phyloP scores from a whole-genome alignment of 139 green algal genomes.

The Desmodesmus armatus region DNA sequence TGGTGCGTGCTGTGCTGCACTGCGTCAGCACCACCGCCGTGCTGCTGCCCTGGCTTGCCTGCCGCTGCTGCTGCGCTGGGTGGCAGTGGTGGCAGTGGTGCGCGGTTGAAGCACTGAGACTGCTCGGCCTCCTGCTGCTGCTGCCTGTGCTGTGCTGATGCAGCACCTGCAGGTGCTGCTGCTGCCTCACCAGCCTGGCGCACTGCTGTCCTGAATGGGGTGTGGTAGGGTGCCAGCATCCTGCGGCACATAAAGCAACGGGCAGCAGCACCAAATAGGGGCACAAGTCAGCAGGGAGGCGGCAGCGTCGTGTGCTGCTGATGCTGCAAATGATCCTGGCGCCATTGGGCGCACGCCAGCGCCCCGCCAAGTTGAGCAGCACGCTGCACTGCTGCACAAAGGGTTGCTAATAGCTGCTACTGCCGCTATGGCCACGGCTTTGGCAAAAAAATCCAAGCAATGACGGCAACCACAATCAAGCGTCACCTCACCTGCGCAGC shows the following conservation, averaged over 20 bases:
- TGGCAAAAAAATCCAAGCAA: too few relatives aligned
- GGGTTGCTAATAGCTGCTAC: too few relatives aligned
- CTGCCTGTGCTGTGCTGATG: neutral
- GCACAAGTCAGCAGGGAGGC: too few relatives aligned
- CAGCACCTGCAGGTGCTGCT: neutral
- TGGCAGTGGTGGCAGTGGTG: neutral
- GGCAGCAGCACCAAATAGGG: too few relatives aligned
- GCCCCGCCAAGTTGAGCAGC: too few relatives aligned
- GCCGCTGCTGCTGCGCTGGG: neutral
- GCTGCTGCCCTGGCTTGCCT: neutral
- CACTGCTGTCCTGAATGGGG: constrained; percentile 31
- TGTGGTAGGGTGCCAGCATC: constrained; percentile 40
- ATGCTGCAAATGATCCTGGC: too few relatives aligned
- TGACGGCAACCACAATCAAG: too few relatives aligned
- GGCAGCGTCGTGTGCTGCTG: too few relatives aligned
- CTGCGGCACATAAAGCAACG: too few relatives aligned
- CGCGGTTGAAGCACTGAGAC: neutral
- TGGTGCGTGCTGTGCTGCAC: constrained; percentile 1
- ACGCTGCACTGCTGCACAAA: too few relatives aligned
- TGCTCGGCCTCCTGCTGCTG: neutral
- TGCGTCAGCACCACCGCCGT: neutral
- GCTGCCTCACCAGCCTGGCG: neutral
- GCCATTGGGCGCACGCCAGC: too few relatives aligned
- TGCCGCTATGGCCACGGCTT: too few relatives aligned
- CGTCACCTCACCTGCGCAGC: neutral